Evolutionary conservation across 345 rosid genomes (phyloP).

Genomic region (Stellera chamaejasme): DNA sequence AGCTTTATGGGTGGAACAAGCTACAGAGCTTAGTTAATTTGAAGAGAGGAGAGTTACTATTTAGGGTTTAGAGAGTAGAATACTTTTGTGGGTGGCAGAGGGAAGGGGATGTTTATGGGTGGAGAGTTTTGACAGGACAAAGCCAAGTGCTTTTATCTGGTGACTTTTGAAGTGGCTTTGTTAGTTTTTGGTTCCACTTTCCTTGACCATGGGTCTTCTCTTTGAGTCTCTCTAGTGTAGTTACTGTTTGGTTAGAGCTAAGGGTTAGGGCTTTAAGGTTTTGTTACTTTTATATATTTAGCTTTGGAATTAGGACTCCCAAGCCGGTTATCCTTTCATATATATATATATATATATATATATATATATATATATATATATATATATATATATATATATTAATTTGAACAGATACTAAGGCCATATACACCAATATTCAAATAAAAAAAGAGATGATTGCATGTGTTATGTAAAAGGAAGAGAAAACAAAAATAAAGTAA

Average conservation of each 20-base stretch:
- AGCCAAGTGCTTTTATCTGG: constrained; percentile 23
- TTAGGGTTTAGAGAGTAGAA: constrained; percentile 31
- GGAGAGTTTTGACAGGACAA: constrained; percentile 25
- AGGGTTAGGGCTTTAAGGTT: constrained; percentile 7
- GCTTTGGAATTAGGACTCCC: no score
- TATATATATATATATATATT: no score
- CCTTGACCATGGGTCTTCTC: constrained; percentile 27
- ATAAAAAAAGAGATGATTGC: no score
- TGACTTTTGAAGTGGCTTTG: constrained; percentile 14
- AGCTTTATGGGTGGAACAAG: constrained; percentile 6
- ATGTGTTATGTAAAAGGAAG: no score
- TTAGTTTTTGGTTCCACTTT: constrained; percentile 20
- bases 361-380: no score
- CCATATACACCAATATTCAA: no score
- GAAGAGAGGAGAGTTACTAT: constrained; percentile 29
- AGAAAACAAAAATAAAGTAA: no score
- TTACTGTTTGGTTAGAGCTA: neutral
- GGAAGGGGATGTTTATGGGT: constrained; percentile 37
- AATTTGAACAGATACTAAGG: no score
- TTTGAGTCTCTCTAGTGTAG: neutral
- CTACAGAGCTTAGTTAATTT: constrained; percentile 14
- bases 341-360: no score
- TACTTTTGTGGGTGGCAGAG: constrained; percentile 44
- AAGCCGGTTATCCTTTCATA: no score
- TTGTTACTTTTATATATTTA: neutral